Evolutionary conservation across 176 grass and related monocot species (phyloP), one percentile per base, ranked within the genome.

Genomic region (Chloris gayana): DNA sequence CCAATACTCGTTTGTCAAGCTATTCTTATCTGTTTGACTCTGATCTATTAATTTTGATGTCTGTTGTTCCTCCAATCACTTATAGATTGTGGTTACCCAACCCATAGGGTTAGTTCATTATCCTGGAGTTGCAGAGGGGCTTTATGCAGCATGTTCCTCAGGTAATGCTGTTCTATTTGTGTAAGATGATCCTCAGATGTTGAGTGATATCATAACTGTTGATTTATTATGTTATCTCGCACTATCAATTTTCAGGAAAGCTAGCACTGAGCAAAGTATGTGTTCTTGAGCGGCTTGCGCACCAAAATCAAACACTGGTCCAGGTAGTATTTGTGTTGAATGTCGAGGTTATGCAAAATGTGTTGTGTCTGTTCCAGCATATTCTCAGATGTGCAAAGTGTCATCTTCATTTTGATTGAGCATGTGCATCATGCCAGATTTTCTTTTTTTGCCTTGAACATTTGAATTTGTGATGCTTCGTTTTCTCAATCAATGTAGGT

Each of bases 61-160:
- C 17, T 70, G 71, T 41, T 60, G n/a, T n/a, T 14, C 25, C 25
- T 57, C 4, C 9, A 67, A 50, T 80, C 41, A 73, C 29, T 37
- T 88, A 77, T 50, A 98, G 95, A 84, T 84, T 85, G 70, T 87
- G 62, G 73, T 98, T 80, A 94, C 84, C 21, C 95, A 98, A 50
- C 92, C 95, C 14, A 94, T 94, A 72, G 95, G 92, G 49, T 72
- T 89, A 76, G 81, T 98, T 79, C 79, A 82, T 86, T 98, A 98
- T 89, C 84, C 85, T 67, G 90, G 88, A 62, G 92, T 98, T 71
- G 90, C 92, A 60, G 88, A 88, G 54, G 92, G 95, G 15, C 90
- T 98, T 85, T 93, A 91, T 82, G 84, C 86, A 30, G 90, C 95
- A 63, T 91, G 87, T 85, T 89, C 92, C 71, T 92, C 88, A 89